These are phyloP conservation scores for Naganishia vishniacii DNA, from an alignment of 768 basidiomycete species.

Conservation along the genomic window DNA sequence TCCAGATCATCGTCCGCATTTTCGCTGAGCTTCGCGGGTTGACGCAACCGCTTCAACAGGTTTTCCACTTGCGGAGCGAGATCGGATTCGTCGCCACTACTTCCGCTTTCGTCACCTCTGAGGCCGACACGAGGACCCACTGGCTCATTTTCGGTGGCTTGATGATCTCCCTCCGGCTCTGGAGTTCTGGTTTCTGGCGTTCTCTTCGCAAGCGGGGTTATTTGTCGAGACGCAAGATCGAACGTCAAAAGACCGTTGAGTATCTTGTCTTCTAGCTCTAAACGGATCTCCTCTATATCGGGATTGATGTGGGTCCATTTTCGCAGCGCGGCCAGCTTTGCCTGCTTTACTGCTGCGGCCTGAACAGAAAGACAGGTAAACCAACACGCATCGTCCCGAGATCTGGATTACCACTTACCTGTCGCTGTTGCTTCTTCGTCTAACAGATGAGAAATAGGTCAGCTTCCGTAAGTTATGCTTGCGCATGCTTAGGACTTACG, in stretches of 20 bases:
- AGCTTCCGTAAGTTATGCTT: not conserved
- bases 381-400: not conserved
- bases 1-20: not conserved
- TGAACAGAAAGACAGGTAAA: constrained; percentile 9
- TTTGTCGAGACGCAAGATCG: constrained; percentile 10
- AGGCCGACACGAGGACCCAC: not conserved
- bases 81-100: constrained; percentile 8
- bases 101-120: not conserved
- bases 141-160: not conserved
- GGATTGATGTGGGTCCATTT: constrained; percentile 47
- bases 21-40: not conserved
- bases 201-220: not conserved
- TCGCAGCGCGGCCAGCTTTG: constrained; percentile 45
- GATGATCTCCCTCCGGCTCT: not conserved
- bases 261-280: constrained; percentile 32
- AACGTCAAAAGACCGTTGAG: constrained; percentile 35
- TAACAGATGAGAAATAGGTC: constrained; percentile 5
- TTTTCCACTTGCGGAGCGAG: constrained; percentile 7
- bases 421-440: constrained; percentile 36
- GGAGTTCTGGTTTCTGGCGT: not conserved
- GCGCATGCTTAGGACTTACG: constrained; percentile 30
- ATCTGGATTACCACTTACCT: constrained; percentile 30
- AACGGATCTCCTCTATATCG: constrained; percentile 30
- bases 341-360: constrained; percentile 39
- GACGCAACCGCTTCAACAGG: constrained; percentile 1